These are phyloP conservation scores for Syzygium malaccense DNA, from an alignment of 441 rosid species.

Conservation along the genomic window DNA sequence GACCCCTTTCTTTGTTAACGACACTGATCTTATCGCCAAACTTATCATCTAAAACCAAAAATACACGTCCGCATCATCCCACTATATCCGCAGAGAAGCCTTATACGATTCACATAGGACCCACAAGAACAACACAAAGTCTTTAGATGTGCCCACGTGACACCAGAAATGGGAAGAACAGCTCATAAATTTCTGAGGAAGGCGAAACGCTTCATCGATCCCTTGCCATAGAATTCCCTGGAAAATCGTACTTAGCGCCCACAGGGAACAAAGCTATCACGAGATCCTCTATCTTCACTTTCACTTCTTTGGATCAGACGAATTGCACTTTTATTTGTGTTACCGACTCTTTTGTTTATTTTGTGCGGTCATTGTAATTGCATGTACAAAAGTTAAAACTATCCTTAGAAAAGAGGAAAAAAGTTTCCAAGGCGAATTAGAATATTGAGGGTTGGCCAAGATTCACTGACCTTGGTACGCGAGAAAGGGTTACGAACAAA, in stretches of 20 bases:
- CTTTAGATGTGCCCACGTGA: background rate
- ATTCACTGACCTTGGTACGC: background rate
- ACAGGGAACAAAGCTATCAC: background rate
- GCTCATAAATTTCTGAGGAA: background rate
- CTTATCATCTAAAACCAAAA: background rate
- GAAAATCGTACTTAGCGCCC: background rate
- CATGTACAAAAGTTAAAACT: background rate
- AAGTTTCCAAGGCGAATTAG: background rate
- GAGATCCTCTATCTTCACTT: background rate
- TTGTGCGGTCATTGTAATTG: background rate
- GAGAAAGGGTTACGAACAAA: background rate
- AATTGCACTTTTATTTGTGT: background rate
- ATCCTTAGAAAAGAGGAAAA: background rate
- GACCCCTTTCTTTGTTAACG: background rate
- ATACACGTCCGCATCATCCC: background rate
- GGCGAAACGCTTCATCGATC: background rate
- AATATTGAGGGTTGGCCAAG: background rate
- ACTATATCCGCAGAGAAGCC: background rate
- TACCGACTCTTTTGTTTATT: background rate
- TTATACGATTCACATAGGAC: background rate
- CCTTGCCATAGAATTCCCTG: background rate
- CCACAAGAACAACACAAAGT: background rate
- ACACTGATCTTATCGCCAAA: background rate
- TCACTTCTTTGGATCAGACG: background rate
- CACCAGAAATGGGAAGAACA: background rate